Base-by-base conservation (phyloP, 2,329 filamentous ascomycete species). In the Diaporthe sp. region DNA sequence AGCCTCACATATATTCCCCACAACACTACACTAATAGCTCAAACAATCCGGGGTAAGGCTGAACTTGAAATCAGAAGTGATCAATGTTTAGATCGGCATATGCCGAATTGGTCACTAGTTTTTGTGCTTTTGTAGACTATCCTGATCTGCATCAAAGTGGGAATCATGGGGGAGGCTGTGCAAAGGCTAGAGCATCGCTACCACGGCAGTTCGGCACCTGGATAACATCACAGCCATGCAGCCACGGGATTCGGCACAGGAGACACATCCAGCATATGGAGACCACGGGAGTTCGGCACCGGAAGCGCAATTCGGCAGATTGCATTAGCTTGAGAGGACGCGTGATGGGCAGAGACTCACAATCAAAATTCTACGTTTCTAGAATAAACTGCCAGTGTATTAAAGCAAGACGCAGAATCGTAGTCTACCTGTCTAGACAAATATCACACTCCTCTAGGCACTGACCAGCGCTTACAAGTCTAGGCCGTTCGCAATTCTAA, bases 161-260 rank as follows among this genome's bases (percentile, higher is more conserved):
- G n/a, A 53, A 42, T 70, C 28, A 42, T 55, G 65, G 65, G 65
- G 65, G 34, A 55, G 65, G 65, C 65, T 70, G 65, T 70, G 65
- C 31, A 55, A 15, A 42, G 65, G 34, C 63, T 68, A 68, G 47
- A 53, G 25, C 44, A 51, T 39, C 63, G 47, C 22, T 53, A 39
- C 63, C 13, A 22, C 63, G 63, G 63, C 8, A 25, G 47, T 68
- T 53, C 63, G 63, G 63, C 63, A 68, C 47, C 4, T 20, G 20
- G 31, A 12, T 22, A 22, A 37, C 20, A 22, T 37, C 55, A 13
- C 34, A 31, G 31, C 22, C 47, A 53, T 47, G 44, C 34, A 31
- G 31, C 22, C 47, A 28, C 63, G 61, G 20, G 37, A 4, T 25
- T 67, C 63, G 63, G 63, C 63, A 67, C 63, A n/a, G 12, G 22